Evolutionary conservation across 768 basidiomycete genomes (phyloP), one percentile per base, ranked within the genome.

Genomic region (Russula foetens): DNA sequence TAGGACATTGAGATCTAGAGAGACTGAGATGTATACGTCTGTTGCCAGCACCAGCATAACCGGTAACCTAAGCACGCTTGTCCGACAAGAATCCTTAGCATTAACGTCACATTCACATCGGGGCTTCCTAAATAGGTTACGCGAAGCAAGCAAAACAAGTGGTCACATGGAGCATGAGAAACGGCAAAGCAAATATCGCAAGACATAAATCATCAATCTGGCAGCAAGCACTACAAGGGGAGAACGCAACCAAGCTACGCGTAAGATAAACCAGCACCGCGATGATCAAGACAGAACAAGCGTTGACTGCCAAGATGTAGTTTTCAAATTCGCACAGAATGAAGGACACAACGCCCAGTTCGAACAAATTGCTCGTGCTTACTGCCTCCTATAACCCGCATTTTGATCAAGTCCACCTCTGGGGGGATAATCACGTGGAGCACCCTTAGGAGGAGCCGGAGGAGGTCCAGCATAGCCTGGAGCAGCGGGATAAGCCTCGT

Each of bases 351-450:
- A 48, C 35, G 56, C 51, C 43, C 33, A 58, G 56, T 53, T 53
- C 35, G 29, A 53, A 43, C 29, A 33, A 46, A 46, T 57, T 21
- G 50, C 55, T 52, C 39, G 55, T n/a, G 55, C 56, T 58, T 38
- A 62, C 61, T 62, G 61, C 61, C 61, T 62, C 56, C 61, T 62
- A 58, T 62, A 62, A 46, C 61, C 56, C 39, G 56, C 46, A 48
- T 62, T 62, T 58, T 62, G 61, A 47, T 61, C 65, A 54, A 60
- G 65, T 50, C 63, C 65, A 49, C 64, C 58, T 49, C 64, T 56
- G 47, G 59, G 55, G 58, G 66, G 57, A 54, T 67, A 67, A 55
- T 66, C 66, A 26, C 66, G 66, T 63, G 65, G 17, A 58, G 58
- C 48, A 50, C 62, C 49, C 31, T 63, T 63, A 56, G 66, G 60